These are phyloP conservation scores for Rhynchospora breviuscula DNA, from an alignment of 176 grass and related monocot genomes.

Conservation along the genomic window DNA sequence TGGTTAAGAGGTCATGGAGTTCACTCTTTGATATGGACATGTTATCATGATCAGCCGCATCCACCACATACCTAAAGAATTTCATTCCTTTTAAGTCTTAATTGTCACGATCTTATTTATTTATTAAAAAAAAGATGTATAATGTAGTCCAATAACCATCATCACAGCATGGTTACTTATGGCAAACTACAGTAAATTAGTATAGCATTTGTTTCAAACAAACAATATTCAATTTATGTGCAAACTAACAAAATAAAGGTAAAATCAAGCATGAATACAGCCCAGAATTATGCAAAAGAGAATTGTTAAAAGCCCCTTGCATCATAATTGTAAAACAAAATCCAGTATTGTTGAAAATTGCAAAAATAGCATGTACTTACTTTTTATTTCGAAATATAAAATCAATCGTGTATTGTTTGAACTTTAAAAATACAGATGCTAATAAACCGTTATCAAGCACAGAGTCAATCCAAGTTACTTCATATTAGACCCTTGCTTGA, in stretches of 20 bases:
- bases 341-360: neutral
- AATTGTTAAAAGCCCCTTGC: neutral
- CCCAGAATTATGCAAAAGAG: neutral
- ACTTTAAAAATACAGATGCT: neutral
- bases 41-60: constrained; percentile 79
- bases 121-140: neutral
- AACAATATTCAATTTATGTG: neutral
- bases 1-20: constrained; percentile 92
- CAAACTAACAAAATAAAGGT: neutral
- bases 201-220: neutral
- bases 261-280: neutral
- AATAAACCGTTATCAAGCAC: neutral
- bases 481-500: neutral
- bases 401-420: neutral
- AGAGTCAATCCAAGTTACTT: neutral
- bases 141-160: neutral
- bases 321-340: neutral
- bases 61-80: constrained; percentile 77
- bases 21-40: constrained; percentile 84
- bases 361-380: neutral
- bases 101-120: neutral
- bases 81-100: neutral
- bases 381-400: neutral
- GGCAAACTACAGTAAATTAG: neutral
- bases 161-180: neutral